Percentiles rank a stretch among this genome's conserved stretches.
Evolutionary conservation across 805 yeast genomes (phyloP).

Genomic region (Kodamaea restingae): DNA sequence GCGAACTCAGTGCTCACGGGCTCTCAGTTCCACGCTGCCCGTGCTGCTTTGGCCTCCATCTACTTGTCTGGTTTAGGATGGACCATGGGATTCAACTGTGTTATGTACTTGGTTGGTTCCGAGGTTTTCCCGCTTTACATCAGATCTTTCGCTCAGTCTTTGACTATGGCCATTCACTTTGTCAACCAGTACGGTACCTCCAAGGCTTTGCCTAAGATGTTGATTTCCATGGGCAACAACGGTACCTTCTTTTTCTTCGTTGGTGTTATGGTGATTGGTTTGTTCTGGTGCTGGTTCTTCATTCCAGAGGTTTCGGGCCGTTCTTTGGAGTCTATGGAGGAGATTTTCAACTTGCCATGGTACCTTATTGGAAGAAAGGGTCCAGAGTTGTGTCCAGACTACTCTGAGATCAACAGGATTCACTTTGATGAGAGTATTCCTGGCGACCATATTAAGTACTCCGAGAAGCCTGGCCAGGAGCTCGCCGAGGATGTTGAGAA

Average conservation of each 20-base stretch:
- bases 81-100: slow-evolving; percentile 22
- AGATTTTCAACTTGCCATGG: slow-evolving; percentile 25
- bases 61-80: slow-evolving; percentile 22
- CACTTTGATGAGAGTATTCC: slow-evolving; percentile 5
- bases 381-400: slow-evolving; percentile 23
- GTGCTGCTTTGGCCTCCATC: slow-evolving; percentile 23
- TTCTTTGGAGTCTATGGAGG: slow-evolving; percentile 26
- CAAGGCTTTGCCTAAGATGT: slow-evolving; percentile 23
- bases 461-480: slow-evolving; percentile 9
- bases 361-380: slow-evolving; percentile 22
- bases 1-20: slow-evolving; percentile 10
- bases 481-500: slow-evolving; percentile 9
- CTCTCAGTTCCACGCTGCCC: slow-evolving; percentile 16
- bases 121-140: slow-evolving; percentile 23
- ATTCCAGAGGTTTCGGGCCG: slow-evolving; percentile 24
- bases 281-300: slow-evolving; percentile 23
- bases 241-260: slow-evolving; percentile 23
- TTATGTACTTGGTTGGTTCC: slow-evolving; percentile 21
- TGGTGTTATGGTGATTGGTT: slow-evolving; percentile 15
- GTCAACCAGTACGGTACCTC: slow-evolving; percentile 25
- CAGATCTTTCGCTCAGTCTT: slow-evolving; percentile 22
- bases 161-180: slow-evolving; percentile 23
- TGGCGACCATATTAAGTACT: slow-evolving; percentile 8
- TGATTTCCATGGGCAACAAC: slow-evolving; percentile 16
- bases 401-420: slow-evolving; percentile 22